Percentiles rank a stretch among this genome's conserved stretches.
phyloP scores from a whole-genome alignment of 495 filamentous ascomycete genomes.

The Penicillium pulvis region DNA sequence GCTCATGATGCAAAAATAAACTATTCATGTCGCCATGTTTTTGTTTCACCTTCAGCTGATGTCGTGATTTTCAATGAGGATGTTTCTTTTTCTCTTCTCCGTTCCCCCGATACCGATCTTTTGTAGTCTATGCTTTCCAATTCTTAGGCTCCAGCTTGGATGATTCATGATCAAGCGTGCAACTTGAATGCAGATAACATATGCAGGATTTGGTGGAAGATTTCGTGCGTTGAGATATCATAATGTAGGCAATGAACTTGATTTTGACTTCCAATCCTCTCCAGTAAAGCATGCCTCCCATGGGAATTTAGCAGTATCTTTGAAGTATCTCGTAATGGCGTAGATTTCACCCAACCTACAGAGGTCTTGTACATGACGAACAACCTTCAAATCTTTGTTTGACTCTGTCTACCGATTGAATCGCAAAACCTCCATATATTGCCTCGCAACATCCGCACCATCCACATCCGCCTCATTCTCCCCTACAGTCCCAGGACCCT shows the following conservation, averaged over 20 bases:
- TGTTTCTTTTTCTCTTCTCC: conserved; percentile 27
- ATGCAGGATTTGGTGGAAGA: conserved; percentile 13
- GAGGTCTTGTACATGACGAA: neutral
- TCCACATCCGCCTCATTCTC: conserved; percentile 40
- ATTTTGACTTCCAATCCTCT: neutral
- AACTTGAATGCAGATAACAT: conserved; percentile 28
- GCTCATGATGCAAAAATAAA: conserved; percentile 99
- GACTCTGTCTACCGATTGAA: conserved; percentile 40
- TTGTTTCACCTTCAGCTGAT: conserved; percentile 37
- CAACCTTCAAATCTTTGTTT: neutral
- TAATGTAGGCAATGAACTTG: conserved; percentile 17
- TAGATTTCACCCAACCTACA: too few species aligned
- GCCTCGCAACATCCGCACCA: conserved; percentile 48
- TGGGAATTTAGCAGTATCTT: neutral
- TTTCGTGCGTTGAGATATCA: conserved; percentile 17
- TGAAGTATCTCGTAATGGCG: too few species aligned
- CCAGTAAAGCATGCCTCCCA: neutral
- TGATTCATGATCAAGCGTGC: conserved; percentile 36
- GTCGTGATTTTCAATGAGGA: conserved; percentile 28
- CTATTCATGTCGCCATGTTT: conserved; percentile 27
- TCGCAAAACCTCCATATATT: conserved; percentile 51
- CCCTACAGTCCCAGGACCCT: conserved; percentile 15
- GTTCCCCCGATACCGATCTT: conserved; percentile 28
- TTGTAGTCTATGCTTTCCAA: conserved; percentile 33
- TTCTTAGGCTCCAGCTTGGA: conserved; percentile 26